Evolutionary conservation across 345 rosid genomes (phyloP).

Genomic region (Eutrema yunnanense): DNA sequence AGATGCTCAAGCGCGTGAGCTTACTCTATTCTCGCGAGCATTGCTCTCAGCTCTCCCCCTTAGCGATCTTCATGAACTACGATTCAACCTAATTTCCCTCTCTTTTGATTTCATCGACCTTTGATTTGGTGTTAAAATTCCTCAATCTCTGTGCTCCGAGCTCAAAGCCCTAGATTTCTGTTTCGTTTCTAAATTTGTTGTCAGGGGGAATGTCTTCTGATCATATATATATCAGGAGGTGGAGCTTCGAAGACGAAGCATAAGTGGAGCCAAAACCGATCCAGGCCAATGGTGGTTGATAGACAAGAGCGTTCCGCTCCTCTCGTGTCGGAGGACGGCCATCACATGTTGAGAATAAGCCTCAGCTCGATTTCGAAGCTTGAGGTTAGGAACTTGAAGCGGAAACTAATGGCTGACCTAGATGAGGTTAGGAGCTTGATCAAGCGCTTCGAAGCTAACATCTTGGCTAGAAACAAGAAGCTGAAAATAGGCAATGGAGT

Average conservation of each 20-base stretch:
- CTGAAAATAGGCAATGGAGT: constrained; percentile 23
- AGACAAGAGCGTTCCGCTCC: constrained; percentile 3
- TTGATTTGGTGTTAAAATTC: neutral
- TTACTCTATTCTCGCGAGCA: neutral
- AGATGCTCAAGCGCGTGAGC: constrained; percentile 12
- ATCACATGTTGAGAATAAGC: constrained; percentile 17
- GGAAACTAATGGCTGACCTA: constrained; percentile 20
- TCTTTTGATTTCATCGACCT: neutral
- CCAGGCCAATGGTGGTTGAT: constrained; percentile 15
- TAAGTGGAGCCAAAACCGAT: constrained; percentile 17
- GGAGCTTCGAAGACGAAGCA: constrained; percentile 30
- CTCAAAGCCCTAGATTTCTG: neutral
- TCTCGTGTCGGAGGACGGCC: constrained; percentile 13
- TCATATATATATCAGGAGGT: constrained; percentile 1
- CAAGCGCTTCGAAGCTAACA: constrained; percentile 1
- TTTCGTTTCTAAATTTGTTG: neutral
- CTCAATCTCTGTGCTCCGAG: neutral
- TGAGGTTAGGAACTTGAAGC: constrained; percentile 26
- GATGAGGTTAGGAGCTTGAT: constrained; percentile 29
- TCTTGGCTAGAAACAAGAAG: constrained; percentile 13
- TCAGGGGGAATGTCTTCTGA: constrained; percentile 24
- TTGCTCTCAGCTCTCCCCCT: too few species aligned
- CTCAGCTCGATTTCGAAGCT: constrained; percentile 23
- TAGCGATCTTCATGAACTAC: constrained; percentile 1
- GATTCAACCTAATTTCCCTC: neutral